These are phyloP conservation scores for Lasiodiplodia sp. DNA, from an alignment of 2,329 filamentous ascomycete genomes.

Conservation along the genomic window DNA sequence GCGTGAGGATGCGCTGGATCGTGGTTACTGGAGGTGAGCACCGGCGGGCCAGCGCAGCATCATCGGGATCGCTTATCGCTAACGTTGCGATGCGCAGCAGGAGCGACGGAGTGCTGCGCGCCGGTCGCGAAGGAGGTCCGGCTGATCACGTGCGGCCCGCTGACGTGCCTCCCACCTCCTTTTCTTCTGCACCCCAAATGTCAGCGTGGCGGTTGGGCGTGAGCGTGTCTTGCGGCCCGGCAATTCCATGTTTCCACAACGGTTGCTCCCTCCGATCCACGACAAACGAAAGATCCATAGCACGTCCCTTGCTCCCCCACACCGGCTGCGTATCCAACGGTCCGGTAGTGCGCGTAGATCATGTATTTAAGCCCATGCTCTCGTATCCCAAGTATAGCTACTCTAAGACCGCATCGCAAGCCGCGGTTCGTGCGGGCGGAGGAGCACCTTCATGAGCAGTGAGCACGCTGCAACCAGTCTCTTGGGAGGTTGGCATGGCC, in stretches of 20 bases:
- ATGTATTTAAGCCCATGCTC: constrained; percentile 12
- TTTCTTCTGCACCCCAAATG: neutral
- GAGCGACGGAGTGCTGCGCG: constrained; percentile 13
- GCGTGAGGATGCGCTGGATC: constrained; percentile 5
- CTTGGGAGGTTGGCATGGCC: neutral
- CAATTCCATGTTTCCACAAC: neutral
- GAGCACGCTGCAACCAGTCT: neutral
- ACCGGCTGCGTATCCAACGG: constrained; percentile 14
- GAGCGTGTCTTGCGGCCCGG: neutral
- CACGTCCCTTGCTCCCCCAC: constrained; percentile 5
- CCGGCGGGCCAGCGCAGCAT: constrained; percentile 26
- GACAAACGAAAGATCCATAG: neutral
- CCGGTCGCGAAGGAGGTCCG: constrained; percentile 14
- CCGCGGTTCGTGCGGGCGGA: neutral
- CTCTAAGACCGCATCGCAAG: constrained; percentile 1
- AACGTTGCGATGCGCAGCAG: constrained; percentile 16
- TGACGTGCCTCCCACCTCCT: constrained; percentile 11
- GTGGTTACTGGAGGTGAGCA: constrained; percentile 14
- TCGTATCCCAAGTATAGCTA: constrained; percentile 16
- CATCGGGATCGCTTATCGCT: constrained; percentile 11
- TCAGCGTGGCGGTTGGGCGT: constrained; percentile 12
- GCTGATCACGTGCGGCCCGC: constrained; percentile 7
- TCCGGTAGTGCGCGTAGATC: constrained; percentile 25
- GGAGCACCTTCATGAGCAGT: neutral
- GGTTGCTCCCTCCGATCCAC: constrained; percentile 15